Evolutionary conservation across 306 rosid genomes (phyloP), one percentile per base, ranked within the genome.

Genomic region (Fragaria iinumae): DNA sequence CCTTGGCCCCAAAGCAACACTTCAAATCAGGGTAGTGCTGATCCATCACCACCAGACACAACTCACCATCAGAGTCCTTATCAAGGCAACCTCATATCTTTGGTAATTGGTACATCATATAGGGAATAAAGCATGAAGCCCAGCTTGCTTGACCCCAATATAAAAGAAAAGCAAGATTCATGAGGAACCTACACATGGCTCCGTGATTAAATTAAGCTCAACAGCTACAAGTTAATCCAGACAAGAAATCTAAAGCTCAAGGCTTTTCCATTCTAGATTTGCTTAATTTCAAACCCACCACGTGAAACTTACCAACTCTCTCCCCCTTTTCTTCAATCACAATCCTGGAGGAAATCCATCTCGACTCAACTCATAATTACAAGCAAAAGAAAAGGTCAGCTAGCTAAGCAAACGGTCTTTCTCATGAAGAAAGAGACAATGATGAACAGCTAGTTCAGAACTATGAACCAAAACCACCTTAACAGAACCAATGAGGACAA

Each of bases 161-260:
- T 43, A 14, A 27, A 27, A 8, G 21, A 44, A 29, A 21, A 38
- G 52, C 49, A 2, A 43, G 5, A 7, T 11, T 34, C 47, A 70
- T 34, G 76, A 78, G 70, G 47, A 78, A 69, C 80, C 75, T 57
- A 44, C 55, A 63, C 80, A 79, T 48, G 75, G 69, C 60, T 53
- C 84, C 68, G 27, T 71, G 68, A 80, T 82, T 64, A 70, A 77
- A 79, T 56, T 17, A 81, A 63, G 67, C 39, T 71, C 65, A 64
- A 70, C 78, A 57, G 75, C 48, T 32, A 67, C n/a, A 41, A 49
- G 77, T 49, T 13, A 60, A 66, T 69, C 41, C 32, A 67, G 44
- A 76, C 44, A 72, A 75, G 69, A 78, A 55, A 76, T 49, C 65
- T 56, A 64, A 60, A 75, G 72, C 17, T 25, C 6, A 47, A 47